A percentile compares a stretch with the other conserved stretches of the same genome.
Conservation (phyloP, 768 basidiomycete species). For the Ramaria sp. region DNA sequence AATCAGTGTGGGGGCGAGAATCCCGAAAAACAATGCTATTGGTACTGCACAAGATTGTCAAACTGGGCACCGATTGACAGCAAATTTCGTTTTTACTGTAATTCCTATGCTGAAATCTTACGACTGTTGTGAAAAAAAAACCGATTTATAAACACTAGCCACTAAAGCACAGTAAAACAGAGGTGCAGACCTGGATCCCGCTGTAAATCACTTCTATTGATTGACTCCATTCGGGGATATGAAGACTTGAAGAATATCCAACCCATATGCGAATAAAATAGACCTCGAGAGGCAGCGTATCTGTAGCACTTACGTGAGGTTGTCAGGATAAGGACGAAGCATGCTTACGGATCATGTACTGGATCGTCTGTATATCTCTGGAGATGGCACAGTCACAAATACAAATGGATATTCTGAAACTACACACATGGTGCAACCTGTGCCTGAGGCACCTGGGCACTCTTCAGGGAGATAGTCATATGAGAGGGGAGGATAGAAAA, state of each 20-base stretch:
- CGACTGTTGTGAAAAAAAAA: slow-evolving; percentile 34
- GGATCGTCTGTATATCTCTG: slow-evolving; percentile 65
- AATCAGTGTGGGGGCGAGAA: slow-evolving; percentile 44
- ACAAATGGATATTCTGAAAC: no score
- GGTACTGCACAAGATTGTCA: slow-evolving; percentile 30
- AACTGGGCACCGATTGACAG: no score
- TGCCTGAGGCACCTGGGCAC: slow-evolving; percentile 58
- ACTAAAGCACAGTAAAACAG: background rate
- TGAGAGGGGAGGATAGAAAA: background rate
- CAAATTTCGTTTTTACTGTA: slow-evolving; percentile 32
- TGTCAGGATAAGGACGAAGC: background rate
- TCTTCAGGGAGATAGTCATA: background rate
- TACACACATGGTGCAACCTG: slow-evolving; percentile 59
- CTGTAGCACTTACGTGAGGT: slow-evolving; percentile 20
- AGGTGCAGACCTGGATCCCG: slow-evolving; percentile 57
- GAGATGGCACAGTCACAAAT: background rate
- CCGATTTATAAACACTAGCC: background rate
- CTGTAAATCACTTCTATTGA: slow-evolving; percentile 61
- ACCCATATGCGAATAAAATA: slow-evolving; percentile 72
- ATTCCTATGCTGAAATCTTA: slow-evolving; percentile 61
- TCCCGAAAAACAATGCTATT: slow-evolving; percentile 48
- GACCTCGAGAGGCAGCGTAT: slow-evolving; percentile 63
- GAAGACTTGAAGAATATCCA: slow-evolving; percentile 77
- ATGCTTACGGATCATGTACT: slow-evolving; percentile 49
- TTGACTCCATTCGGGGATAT: slow-evolving; percentile 49